These are phyloP conservation scores for Aspergillus panamensis DNA, from an alignment of 495 filamentous ascomycete species.

Conservation along the genomic window DNA sequence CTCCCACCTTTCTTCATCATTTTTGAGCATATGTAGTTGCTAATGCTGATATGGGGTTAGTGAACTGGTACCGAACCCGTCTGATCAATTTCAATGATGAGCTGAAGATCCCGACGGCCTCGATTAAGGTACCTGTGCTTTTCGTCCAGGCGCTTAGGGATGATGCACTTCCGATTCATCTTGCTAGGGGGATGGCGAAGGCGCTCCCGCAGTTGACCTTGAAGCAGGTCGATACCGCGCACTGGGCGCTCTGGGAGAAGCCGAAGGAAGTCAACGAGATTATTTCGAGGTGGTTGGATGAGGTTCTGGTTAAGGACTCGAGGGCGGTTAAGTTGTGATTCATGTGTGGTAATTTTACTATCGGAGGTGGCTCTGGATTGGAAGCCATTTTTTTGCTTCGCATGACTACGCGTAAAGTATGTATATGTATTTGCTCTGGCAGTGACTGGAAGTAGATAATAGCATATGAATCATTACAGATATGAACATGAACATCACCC, in stretches of 20 bases:
- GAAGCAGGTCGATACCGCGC: constrained; percentile 55
- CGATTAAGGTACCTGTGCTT: constrained; percentile 64
- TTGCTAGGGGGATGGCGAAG: constrained; percentile 66
- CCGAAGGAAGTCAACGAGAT: constrained; percentile 53
- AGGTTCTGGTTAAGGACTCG: constrained; percentile 28
- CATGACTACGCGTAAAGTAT: too few species aligned
- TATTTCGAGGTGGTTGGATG: constrained; percentile 47
- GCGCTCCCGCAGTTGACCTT: constrained; percentile 57
- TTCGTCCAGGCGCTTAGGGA: constrained; percentile 73
- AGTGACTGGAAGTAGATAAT: too few species aligned
- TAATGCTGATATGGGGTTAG: constrained; percentile 27
- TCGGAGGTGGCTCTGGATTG: neutral
- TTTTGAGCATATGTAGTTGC: neutral
- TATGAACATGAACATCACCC: too few species aligned
- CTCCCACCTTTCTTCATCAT: neutral
- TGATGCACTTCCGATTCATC: constrained; percentile 58
- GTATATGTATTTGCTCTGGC: too few species aligned
- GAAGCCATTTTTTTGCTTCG: too few species aligned
- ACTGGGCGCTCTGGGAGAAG: constrained; percentile 70
- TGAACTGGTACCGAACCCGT: constrained; percentile 78
- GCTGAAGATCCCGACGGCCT: constrained; percentile 42
- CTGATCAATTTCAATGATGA: constrained; percentile 77
- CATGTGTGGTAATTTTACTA: constrained; percentile 1
- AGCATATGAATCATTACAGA: too few species aligned
- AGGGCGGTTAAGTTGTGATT: constrained; percentile 26